A percentile compares a stretch with the other conserved stretches of the same genome.
Evolutionary conservation across 352 stramenopile genomes (phyloP).

Genomic region (Globisporangium nodosum): DNA sequence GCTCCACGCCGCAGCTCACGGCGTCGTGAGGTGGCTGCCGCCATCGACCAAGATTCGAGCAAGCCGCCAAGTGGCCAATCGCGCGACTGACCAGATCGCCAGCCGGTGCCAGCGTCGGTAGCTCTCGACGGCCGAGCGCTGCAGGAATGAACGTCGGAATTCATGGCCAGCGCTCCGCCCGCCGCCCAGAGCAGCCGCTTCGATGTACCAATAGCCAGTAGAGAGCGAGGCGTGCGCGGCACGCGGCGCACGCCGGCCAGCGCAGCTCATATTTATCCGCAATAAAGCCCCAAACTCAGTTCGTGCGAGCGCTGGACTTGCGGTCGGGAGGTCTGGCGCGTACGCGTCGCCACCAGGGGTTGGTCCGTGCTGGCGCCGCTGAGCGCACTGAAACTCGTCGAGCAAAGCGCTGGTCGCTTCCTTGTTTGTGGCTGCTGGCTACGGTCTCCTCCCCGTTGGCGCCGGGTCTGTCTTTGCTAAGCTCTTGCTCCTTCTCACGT

Average conservation of each 20-base stretch:
- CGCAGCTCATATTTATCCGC: slow-evolving; percentile 10
- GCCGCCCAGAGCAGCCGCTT: slow-evolving; percentile 1
- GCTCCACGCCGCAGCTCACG: slow-evolving; percentile 9
- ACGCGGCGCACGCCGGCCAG: neutral
- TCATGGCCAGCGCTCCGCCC: neutral
- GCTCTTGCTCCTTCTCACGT: neutral
- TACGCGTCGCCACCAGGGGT: no score
- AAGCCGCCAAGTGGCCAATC: neutral
- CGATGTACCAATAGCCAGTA: slow-evolving; percentile 14
- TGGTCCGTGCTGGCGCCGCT: no score
- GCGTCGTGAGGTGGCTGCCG: slow-evolving; percentile 6
- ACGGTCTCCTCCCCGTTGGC: no score
- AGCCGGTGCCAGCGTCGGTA: neutral
- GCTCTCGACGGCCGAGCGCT: neutral
- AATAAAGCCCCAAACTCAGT: neutral
- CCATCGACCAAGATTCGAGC: neutral
- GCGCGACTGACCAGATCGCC: neutral
- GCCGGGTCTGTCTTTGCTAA: neutral
- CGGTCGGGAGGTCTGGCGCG: no score
- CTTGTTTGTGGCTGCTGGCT: neutral
- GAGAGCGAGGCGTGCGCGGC: slow-evolving; percentile 2
- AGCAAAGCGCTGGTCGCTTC: neutral
- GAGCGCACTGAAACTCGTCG: no score
- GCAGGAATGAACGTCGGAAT: slow-evolving; percentile 16
- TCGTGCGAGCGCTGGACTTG: no score